Evolutionary conservation across 2,329 filamentous ascomycete species (phyloP), one percentile per base, ranked within the genome.

Genomic region (Neopestalotiopsis sp.): DNA sequence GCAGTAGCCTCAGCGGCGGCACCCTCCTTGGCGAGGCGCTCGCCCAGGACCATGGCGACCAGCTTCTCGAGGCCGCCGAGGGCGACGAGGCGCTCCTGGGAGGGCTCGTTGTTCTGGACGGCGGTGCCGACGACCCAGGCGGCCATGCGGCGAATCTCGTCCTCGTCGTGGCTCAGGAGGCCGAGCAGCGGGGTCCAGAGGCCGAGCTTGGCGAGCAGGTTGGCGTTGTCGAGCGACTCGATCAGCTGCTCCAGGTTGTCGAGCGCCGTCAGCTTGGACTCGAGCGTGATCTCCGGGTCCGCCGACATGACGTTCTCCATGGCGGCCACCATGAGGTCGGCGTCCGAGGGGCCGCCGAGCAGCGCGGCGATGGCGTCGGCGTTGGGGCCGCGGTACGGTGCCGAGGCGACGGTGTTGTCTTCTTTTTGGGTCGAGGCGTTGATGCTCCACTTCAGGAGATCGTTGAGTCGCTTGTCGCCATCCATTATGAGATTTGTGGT

Each of bases 61-160:
- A 99, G 86, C 40, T 82, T 86, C 49, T 91, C 88, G 38, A 98
- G 84, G 3, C 91, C 94, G 40, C 92, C 92, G 71, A 86, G 81
- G 45, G 85, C 85, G 32, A 88, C 73, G 67, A 90, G 80, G 65
- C 89, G 89, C 82, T 96, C 93, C 83, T 99, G 96, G 65, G 89
- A 91, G 78, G 91, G 92, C 74, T 88, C 87, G 81, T 99, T 98
- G 84, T 99, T 99, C 86, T 98, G 95, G 69, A 99, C 96, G 10
- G 96, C 95, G 5, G 95, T 98, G 65, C 94, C 94, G 69, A 96
- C 84, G 83, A 94, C 98, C 93, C 94, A 97, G n/a, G 94, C 94
- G 2, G 95, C 95, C 88, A 94, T 94, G 75, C 86, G 90, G 72
- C 95, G 86, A 76, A 97, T 84, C 71, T 96, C 92, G 5, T 85